A percentile compares a stretch with the other conserved stretches of the same genome.
Conservation (phyloP, 2,329 filamentous ascomycete species). For the Huntiella savannae region DNA sequence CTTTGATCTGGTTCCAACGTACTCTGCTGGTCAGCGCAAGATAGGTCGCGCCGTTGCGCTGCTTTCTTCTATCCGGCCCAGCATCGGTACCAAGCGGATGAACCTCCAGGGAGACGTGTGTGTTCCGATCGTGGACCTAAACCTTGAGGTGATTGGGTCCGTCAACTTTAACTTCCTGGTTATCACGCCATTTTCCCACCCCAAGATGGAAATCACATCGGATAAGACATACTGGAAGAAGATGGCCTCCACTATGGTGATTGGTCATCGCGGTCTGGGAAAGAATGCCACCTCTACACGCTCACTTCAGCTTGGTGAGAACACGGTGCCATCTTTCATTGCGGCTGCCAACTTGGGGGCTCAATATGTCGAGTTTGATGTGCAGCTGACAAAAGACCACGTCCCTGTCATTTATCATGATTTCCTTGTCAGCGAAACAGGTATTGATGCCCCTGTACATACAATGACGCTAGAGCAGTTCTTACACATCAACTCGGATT, state of each 20-base stretch:
- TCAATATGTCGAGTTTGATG: slow-evolving; percentile 60
- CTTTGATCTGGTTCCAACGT: slow-evolving; percentile 91
- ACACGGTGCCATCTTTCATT: slow-evolving; percentile 90
- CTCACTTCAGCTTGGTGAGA: slow-evolving; percentile 87
- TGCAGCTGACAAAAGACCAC: slow-evolving; percentile 96
- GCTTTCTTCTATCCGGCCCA: slow-evolving; percentile 68
- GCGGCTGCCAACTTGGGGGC: slow-evolving; percentile 84
- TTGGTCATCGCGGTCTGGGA: slow-evolving; percentile 56
- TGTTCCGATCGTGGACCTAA: slow-evolving; percentile 73
- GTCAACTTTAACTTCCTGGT: slow-evolving; percentile 96
- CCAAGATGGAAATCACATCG: slow-evolving; percentile 80
- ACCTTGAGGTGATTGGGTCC: slow-evolving; percentile 74
- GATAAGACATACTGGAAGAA: slow-evolving; percentile 95
- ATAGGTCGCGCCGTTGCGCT: slow-evolving; percentile 79
- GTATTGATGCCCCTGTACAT: slow-evolving; percentile 90
- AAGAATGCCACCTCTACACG: slow-evolving; percentile 74
- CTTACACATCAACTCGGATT: slow-evolving; percentile 57
- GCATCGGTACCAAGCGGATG: slow-evolving; percentile 69
- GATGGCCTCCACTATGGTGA: slow-evolving; percentile 68
- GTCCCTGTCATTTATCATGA: slow-evolving; percentile 98
- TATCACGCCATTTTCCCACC: slow-evolving; percentile 84
- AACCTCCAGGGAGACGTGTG: slow-evolving; percentile 82
- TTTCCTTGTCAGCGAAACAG: slow-evolving; percentile 92
- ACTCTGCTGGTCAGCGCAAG: slow-evolving; percentile 66
- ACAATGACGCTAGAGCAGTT: slow-evolving; percentile 92